Conservation (phyloP, 495 filamentous ascomycete genomes). For the Sabuloglossum arenarium region DNA sequence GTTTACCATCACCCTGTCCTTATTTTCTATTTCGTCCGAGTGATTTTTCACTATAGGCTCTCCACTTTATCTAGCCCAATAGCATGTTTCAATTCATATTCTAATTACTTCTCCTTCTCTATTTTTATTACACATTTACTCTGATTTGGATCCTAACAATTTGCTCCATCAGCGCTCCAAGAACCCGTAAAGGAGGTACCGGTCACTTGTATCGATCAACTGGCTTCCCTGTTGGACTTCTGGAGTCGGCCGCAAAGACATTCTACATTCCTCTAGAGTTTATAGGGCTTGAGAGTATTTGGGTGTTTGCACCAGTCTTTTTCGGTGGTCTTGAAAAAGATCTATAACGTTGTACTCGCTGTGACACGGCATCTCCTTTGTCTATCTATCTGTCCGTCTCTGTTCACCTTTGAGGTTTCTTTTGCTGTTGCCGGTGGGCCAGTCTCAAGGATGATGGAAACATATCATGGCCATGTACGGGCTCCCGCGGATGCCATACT, state of each 20-base stretch:
- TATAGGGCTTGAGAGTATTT: too few relatives aligned
- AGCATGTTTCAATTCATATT: not conserved
- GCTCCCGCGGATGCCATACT: conserved; percentile 90
- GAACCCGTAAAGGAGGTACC: not conserved
- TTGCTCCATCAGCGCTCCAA: not conserved
- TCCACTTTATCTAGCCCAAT: not conserved
- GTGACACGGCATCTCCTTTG: not conserved
- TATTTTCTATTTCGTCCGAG: not conserved
- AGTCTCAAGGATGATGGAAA: conserved; percentile 48
- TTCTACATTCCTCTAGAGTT: too few relatives aligned
- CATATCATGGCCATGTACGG: conserved; percentile 81
- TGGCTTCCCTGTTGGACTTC: not conserved
- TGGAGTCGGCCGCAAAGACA: too few relatives aligned
- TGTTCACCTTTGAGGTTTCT: not conserved
- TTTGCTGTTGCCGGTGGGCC: not conserved
- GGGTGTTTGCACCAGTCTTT: too few relatives aligned
- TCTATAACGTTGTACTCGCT: too few relatives aligned
- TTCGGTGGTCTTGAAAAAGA: too few relatives aligned
- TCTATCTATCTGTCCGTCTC: not conserved
- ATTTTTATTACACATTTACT: not conserved
- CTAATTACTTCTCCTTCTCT: not conserved
- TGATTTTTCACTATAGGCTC: too few relatives aligned
- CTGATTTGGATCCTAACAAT: not conserved
- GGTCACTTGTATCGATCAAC: not conserved
- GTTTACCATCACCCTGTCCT: too few relatives aligned